These are phyloP conservation scores for Colletotrichum cuscutae DNA, from an alignment of 2,329 filamentous ascomycete species.

Conservation along the genomic window DNA sequence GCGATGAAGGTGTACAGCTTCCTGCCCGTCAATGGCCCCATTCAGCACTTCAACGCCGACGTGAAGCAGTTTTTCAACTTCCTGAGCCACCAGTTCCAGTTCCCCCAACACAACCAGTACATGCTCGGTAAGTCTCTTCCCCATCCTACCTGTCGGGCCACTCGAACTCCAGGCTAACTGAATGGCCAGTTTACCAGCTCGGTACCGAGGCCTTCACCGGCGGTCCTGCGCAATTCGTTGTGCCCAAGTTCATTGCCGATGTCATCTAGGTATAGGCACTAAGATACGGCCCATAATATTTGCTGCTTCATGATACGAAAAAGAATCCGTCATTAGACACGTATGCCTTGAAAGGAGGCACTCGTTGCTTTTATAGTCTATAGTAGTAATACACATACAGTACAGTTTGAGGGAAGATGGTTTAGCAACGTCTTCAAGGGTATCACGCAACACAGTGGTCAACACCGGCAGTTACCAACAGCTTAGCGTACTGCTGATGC, in stretches of 20 bases:
- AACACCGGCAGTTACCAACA: constrained; percentile 13
- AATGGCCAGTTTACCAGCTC: constrained; percentile 37
- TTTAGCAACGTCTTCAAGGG: background rate
- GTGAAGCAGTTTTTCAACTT: constrained; percentile 64
- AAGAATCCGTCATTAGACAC: background rate
- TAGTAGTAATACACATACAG: constrained; percentile 2
- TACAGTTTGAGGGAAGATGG: constrained; percentile 5
- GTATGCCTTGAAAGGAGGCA: background rate
- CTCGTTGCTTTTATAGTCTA: background rate
- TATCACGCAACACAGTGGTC: constrained; percentile 11
- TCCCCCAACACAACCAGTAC: constrained; percentile 44
- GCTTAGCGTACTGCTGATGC: constrained; percentile 24
- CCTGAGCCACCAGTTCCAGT: constrained; percentile 53
- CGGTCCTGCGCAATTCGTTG: constrained; percentile 37
- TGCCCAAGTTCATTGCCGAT: constrained; percentile 37
- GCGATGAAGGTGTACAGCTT: constrained; percentile 66
- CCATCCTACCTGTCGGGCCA: rapidly evolving
- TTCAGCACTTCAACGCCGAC: constrained; percentile 63
- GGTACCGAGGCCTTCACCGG: constrained; percentile 41
- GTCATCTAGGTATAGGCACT: constrained; percentile 6
- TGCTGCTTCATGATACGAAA: background rate
- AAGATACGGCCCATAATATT: no score
- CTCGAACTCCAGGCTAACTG: background rate
- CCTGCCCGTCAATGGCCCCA: constrained; percentile 43
- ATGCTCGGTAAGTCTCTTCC: constrained; percentile 38